Base-by-base conservation (phyloP, 2,329 filamentous ascomycete species). In the Tolypocladium album region DNA sequence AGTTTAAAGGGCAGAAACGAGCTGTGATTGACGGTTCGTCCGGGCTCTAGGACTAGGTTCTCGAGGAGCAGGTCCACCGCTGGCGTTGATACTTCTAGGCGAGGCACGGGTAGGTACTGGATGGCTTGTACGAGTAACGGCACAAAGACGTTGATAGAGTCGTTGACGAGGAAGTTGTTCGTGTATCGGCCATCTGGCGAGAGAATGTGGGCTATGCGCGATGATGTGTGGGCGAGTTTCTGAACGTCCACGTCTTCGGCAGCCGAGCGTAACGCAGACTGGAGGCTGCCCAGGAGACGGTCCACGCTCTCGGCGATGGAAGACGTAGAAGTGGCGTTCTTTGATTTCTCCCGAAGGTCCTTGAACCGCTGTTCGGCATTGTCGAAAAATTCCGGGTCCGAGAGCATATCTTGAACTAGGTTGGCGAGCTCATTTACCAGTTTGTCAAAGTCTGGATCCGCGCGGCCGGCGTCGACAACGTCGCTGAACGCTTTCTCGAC, bases 1-100 rank as follows among this genome's bases (percentile, higher is more conserved):
- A 97, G 79, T 59, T 86, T 85, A 75, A 91, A 93, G 0, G 93
- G 93, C 1, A 97, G 79, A 78, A 97, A 97, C 0, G 92, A 96
- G 3, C 88, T 90, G 63, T 88, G 78, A 71, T 96, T 93, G 67
- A 96, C 81, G 0, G 91, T 95, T 60, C 81, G 81, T 8, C 93
- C 93, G 0, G 93, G 93, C 69, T 97, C 90, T 39, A 97, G 80
- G 61, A 97, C 88, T 39, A 97, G 79, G 64, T 96, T 97, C 70
- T 97, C 93, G 2, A 97, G 77, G 1, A 97, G 77, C 6, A 97
- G 82, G 67, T 97, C 92, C 59, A 96, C 80, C 40, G 89, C 86
- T 0, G 92, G 92, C 4, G 88, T 88, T 0, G 90, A 88, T 6
- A 97, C 79, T 72, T 97, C 93, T n/a, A 97, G 74, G 5, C 93